phyloP scores from a whole-genome alignment of 1,284 basidiomycete species.

The Mycena sp. region DNA sequence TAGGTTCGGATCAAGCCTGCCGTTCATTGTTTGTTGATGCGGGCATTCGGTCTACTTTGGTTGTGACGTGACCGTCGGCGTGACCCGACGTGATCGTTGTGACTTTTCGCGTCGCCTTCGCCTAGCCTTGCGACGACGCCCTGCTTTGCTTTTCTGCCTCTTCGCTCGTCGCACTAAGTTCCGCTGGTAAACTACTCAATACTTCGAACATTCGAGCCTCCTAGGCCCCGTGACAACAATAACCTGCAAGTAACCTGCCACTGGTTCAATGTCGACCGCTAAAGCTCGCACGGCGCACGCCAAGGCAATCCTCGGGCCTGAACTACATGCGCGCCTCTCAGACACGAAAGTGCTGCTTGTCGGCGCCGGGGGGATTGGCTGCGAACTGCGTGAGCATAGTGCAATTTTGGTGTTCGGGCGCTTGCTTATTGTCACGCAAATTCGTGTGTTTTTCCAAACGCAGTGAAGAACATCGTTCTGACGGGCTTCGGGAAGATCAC shows the following conservation, averaged over 20 bases:
- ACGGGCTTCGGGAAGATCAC: constrained; percentile 95
- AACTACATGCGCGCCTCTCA: constrained; percentile 67
- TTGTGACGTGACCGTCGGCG: no score
- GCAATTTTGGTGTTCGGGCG: background rate
- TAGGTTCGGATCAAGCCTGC: no score
- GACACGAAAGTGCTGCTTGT: constrained; percentile 87
- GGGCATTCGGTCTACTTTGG: no score
- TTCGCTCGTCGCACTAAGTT: no score
- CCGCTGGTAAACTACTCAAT: no score
- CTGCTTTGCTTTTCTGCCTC: no score
- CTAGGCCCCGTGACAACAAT: background rate
- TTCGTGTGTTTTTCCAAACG: background rate
- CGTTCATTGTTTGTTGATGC: no score
- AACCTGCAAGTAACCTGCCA: no score
- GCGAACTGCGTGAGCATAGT: constrained; percentile 84
- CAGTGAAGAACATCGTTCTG: constrained; percentile 96
- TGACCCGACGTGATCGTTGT: background rate
- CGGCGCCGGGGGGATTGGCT: constrained; percentile 97
- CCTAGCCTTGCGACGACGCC: no score
- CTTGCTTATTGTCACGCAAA: background rate
- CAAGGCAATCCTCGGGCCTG: constrained; percentile 78
- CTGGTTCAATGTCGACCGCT: background rate
- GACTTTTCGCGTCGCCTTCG: no score
- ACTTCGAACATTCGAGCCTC: no score
- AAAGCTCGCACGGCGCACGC: constrained; percentile 56